Evolutionary conservation across 768 basidiomycete species (phyloP), one percentile per base, ranked within the genome.

Genomic region (Boletus insuetus): DNA sequence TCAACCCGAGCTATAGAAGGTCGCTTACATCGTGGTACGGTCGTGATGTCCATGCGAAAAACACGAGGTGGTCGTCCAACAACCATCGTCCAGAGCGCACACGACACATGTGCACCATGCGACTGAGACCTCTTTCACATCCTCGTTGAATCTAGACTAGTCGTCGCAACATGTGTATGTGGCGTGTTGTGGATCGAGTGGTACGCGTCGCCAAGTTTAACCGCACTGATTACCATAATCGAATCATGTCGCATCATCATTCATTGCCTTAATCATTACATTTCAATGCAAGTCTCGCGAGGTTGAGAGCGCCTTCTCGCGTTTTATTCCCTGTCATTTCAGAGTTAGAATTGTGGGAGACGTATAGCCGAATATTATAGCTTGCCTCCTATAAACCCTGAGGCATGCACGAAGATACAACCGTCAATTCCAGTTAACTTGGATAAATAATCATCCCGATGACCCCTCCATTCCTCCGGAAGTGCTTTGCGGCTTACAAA

Each of bases 381-480:
- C 82, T 57, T 58, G 86, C 94, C 94, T 64, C 97, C 97, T 65
- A 94, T 98, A 71, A 99, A 99, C 9, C 97, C 97, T 55, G 88
- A 89, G 1, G 95, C 93, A 73, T 99, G 97, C 24, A 95, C 85
- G 66, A 99, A 99, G 51, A 97, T 83, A 49, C 95, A 81, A 2
- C 87, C 93, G 0, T 83, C 81, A 56, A 98, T 84, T 3, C 92
- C 91, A 16, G 83, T 83, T 8, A 82, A 73, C 59, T 81, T 74
- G 45, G 87, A 89, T 39, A 99, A 75, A 43, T 81, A 80, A 11
- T 91, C 89, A 69, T 98, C 96, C 45, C 97, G 79, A 38, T 94
- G 73, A 7, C 97, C 97, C 58, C 95, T 81, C 97, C 97, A 99
- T 58, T 79, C 77, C 66, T 97, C 94, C 2, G 97, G 97, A 39